A percentile compares a stretch with the other conserved stretches of the same genome.
These are phyloP conservation scores for Euphorbia tirucalli DNA, from an alignment of 345 rosid genomes.

Conservation along the genomic window DNA sequence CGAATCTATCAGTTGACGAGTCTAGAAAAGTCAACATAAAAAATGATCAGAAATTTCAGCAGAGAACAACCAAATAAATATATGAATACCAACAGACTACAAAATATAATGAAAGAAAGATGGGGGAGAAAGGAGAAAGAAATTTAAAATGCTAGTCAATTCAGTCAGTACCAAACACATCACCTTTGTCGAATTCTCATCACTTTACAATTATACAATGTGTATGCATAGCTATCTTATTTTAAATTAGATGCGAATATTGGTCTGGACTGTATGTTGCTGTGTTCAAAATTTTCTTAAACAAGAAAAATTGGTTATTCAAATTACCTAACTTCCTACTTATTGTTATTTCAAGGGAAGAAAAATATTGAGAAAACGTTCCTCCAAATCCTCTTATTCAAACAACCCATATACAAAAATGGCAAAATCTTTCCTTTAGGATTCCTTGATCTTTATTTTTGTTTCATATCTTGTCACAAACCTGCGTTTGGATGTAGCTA, in stretches of 20 bases:
- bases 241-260: not conserved
- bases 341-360: not conserved
- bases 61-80: not conserved
- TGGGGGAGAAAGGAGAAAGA: not conserved
- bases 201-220: not conserved
- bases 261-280: not conserved
- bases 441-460: not conserved
- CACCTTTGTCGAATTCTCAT: not conserved
- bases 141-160: not conserved
- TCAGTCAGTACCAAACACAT: not conserved
- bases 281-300: not conserved
- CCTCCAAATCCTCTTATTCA: not conserved
- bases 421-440: not conserved
- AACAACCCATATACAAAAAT: too few species aligned
- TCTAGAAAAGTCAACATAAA: constrained; percentile 34
- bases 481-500: too few species aligned
- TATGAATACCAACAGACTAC: not conserved
- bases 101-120: not conserved
- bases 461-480: too few species aligned
- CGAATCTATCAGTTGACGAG: constrained; percentile 79
- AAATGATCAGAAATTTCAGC: constrained; percentile 8
- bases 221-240: not conserved
- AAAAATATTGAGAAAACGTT: not conserved
- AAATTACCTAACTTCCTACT: not conserved
- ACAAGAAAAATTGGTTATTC: not conserved